Evolutionary conservation across 78 protist species (phyloP).

Genomic region (Dictyostelium brefeldianum): DNA sequence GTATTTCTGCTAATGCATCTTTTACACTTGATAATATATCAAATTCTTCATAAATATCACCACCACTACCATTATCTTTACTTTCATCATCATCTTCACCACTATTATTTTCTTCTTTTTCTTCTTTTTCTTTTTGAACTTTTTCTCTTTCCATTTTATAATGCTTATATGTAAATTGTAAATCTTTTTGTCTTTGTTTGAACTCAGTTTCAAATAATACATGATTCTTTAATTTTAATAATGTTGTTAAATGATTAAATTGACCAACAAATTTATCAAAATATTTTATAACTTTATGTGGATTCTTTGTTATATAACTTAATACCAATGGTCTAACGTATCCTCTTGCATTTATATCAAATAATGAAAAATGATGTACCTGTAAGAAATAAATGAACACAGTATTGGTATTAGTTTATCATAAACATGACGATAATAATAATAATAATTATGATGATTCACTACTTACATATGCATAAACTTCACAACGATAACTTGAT

Average conservation of each 20-base stretch:
- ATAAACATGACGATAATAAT: too few relatives aligned
- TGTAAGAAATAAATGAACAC: background rate
- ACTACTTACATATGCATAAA: constrained; percentile 53
- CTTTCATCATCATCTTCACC: background rate
- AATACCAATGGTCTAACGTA: constrained; percentile 83
- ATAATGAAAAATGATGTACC: constrained; percentile 86
- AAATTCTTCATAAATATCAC: background rate
- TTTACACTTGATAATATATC: background rate
- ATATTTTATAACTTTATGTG: constrained; percentile 55
- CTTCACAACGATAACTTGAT: constrained; percentile 7
- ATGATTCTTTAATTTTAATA: constrained; percentile 53
- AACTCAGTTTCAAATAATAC: constrained; percentile 50
- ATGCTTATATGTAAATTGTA: constrained; percentile 35
- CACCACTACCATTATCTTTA: background rate
- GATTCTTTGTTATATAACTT: constrained; percentile 63
- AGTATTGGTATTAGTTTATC: too few relatives aligned
- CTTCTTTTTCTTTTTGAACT: background rate
- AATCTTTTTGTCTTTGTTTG: constrained; percentile 41
- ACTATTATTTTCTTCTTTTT: background rate
- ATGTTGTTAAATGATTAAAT: constrained; percentile 29
- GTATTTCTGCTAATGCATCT: background rate
- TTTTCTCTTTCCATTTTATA: constrained; percentile 14
- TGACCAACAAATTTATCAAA: constrained; percentile 51
- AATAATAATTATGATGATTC: too few relatives aligned
- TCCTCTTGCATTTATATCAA: constrained; percentile 84